These are phyloP conservation scores for Penicillium sp. DNA, from an alignment of 2,329 filamentous ascomycete species.

Conservation along the genomic window DNA sequence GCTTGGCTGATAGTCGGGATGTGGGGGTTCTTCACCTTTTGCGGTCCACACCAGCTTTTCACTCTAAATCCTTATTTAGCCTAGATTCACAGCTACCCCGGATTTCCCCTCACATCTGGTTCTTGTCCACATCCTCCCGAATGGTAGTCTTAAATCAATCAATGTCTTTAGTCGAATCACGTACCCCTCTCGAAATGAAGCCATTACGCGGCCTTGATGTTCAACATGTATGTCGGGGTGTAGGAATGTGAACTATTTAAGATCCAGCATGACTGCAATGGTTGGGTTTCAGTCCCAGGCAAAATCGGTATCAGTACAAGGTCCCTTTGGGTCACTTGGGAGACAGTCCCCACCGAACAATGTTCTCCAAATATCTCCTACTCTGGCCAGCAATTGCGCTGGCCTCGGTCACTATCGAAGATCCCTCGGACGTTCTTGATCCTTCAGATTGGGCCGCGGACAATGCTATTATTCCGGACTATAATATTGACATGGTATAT, in stretches of 20 bases:
- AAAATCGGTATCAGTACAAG: neutral
- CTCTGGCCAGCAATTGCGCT: conserved; percentile 12
- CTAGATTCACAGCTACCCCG: neutral
- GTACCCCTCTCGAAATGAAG: neutral
- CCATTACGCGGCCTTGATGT: conserved; percentile 2
- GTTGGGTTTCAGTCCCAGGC: neutral
- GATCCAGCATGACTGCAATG: neutral
- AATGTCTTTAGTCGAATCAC: neutral
- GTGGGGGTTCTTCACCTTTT: conserved; percentile 8
- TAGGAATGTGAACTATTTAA: neutral
- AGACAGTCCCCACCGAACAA: neutral
- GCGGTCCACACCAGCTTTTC: conserved; percentile 14
- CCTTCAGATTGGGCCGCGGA: conserved; percentile 10
- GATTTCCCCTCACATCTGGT: neutral
- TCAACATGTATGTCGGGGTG: neutral
- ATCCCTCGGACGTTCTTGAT: conserved; percentile 17
- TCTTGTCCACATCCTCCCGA: conserved; percentile 16
- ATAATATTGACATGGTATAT: conserved; percentile 8
- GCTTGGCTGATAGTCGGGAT: conserved; percentile 12
- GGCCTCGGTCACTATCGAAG: conserved; percentile 13
- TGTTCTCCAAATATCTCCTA: conserved; percentile 6
- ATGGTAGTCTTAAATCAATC: neutral
- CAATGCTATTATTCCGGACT: conserved; percentile 17
- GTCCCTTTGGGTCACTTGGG: too few species aligned
- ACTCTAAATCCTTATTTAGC: neutral